These are phyloP conservation scores for Sporothrix sp. DNA, from an alignment of 2,329 filamentous ascomycete species.

Conservation along the genomic window DNA sequence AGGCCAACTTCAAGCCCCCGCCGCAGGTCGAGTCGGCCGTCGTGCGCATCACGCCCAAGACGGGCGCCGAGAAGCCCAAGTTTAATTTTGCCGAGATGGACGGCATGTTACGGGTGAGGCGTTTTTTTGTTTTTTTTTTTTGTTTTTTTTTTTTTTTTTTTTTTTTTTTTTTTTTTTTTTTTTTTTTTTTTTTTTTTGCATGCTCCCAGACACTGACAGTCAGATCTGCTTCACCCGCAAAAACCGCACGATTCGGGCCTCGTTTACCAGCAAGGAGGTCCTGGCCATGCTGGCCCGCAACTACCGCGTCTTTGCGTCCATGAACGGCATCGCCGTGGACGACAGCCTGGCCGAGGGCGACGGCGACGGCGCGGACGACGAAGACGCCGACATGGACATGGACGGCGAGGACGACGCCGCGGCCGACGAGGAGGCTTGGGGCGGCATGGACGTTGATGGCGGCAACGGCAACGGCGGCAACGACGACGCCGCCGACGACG, in stretches of 20 bases:
- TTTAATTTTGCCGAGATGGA: slow-evolving; percentile 96
- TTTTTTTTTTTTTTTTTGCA: slow-evolving; percentile 42
- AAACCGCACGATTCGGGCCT: slow-evolving; percentile 79
- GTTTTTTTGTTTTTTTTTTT: neutral
- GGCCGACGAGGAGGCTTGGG: slow-evolving; percentile 41
- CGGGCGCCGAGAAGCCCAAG: slow-evolving; percentile 63
- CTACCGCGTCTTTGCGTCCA: slow-evolving; percentile 81
- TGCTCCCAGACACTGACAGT: too few species aligned
- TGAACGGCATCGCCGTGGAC: slow-evolving; percentile 71
- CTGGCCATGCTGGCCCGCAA: slow-evolving; percentile 77
- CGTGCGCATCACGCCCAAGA: slow-evolving; percentile 80
- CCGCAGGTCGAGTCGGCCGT: slow-evolving; percentile 88
- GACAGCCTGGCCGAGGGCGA: slow-evolving; percentile 46
- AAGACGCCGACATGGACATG: slow-evolving; percentile 38
- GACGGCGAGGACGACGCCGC: slow-evolving; percentile 37
- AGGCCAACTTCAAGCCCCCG: slow-evolving; percentile 90
- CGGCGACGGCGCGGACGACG: slow-evolving; percentile 33
- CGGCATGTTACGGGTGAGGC: slow-evolving; percentile 55
- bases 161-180: slow-evolving; percentile 49
- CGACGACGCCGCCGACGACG: slow-evolving; percentile 43
- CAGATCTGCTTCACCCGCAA: slow-evolving; percentile 74
- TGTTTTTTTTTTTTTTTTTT: neutral
- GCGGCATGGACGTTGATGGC: slow-evolving; percentile 51
- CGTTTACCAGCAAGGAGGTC: slow-evolving; percentile 68
- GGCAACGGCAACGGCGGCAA: slow-evolving; percentile 39